These are phyloP conservation scores for Amylocarpus encephaloides DNA, from an alignment of 2,329 filamentous ascomycete genomes.

Conservation along the genomic window DNA sequence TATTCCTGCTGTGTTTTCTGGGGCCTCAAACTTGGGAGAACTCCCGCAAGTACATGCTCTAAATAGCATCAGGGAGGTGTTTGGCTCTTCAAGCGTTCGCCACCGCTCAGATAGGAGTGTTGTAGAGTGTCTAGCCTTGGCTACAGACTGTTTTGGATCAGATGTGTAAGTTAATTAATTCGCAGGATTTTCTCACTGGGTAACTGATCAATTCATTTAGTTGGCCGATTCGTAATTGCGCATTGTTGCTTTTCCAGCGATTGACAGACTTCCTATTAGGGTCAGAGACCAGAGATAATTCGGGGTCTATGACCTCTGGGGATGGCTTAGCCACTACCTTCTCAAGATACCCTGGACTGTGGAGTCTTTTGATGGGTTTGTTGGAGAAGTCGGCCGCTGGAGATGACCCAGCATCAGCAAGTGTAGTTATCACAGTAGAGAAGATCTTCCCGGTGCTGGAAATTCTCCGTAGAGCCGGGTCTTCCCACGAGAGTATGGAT, in stretches of 20 bases:
- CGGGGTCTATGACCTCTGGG: constrained; percentile 58
- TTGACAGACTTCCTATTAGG: constrained; percentile 75
- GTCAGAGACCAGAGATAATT: constrained; percentile 60
- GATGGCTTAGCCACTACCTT: constrained; percentile 61
- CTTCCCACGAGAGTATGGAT: constrained; percentile 50
- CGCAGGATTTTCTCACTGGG: neutral
- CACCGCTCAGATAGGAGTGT: constrained; percentile 68
- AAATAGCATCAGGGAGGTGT: constrained; percentile 88
- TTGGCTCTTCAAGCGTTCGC: constrained; percentile 73
- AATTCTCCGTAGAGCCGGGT: constrained; percentile 65
- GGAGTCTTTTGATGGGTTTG: constrained; percentile 56
- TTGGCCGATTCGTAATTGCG: constrained; percentile 94
- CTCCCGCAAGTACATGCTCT: constrained; percentile 90
- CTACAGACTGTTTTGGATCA: constrained; percentile 71
- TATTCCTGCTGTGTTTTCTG: constrained; percentile 46
- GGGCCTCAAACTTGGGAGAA: constrained; percentile 48
- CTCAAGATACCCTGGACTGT: constrained; percentile 59
- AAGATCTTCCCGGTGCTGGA: constrained; percentile 80
- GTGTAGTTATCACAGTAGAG: constrained; percentile 47
- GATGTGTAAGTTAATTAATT: constrained; percentile 33
- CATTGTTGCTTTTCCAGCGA: constrained; percentile 79
- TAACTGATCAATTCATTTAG: constrained; percentile 34
- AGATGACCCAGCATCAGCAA: constrained; percentile 4
- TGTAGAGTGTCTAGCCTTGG: constrained; percentile 68
- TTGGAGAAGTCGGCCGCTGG: constrained; percentile 36